Conservation (phyloP, 352 stramenopile species). For the Globisporangium cystogenes region DNA sequence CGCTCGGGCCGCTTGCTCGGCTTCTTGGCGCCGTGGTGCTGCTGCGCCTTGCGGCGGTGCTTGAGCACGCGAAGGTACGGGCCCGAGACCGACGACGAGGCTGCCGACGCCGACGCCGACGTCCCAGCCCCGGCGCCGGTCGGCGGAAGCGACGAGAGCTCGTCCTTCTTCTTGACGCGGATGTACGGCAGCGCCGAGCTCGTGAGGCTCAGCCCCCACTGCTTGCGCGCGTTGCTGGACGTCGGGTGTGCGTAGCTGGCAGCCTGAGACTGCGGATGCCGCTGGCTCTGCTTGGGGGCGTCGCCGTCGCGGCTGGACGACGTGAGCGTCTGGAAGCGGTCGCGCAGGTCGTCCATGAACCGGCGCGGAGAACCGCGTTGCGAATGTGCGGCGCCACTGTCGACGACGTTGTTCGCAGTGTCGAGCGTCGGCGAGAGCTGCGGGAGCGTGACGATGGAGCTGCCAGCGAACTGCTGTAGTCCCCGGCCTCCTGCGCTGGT, state of each 20-base stretch:
- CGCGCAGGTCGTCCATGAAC: slow-evolving; percentile 26
- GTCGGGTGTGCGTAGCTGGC: not conserved
- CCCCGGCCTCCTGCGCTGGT: not conserved
- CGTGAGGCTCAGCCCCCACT: slow-evolving; percentile 57
- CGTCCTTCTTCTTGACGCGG: slow-evolving; percentile 55
- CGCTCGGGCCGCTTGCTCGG: slow-evolving; percentile 2
- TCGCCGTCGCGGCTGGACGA: slow-evolving; percentile 4
- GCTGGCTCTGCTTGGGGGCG: not conserved
- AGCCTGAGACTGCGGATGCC: not conserved
- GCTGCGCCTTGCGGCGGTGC: slow-evolving; percentile 31
- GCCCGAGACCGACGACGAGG: slow-evolving; percentile 21
- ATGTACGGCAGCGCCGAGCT: slow-evolving; percentile 64
- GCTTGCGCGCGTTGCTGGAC: slow-evolving; percentile 14
- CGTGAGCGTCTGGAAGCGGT: slow-evolving; percentile 19
- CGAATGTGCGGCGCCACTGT: not conserved
- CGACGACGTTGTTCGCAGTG: not conserved
- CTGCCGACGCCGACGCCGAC: too few relatives aligned
- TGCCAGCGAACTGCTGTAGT: not conserved
- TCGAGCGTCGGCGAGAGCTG: slow-evolving; percentile 8
- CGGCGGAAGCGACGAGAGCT: slow-evolving; percentile 4
- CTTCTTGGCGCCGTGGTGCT: slow-evolving; percentile 5
- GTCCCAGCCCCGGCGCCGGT: not conserved
- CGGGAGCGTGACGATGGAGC: not conserved
- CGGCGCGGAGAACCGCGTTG: slow-evolving; percentile 1
- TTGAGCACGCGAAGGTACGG: slow-evolving; percentile 79